These are phyloP conservation scores for Pythium vanterpoolii DNA, from an alignment of 352 stramenopile genomes.

Conservation along the genomic window DNA sequence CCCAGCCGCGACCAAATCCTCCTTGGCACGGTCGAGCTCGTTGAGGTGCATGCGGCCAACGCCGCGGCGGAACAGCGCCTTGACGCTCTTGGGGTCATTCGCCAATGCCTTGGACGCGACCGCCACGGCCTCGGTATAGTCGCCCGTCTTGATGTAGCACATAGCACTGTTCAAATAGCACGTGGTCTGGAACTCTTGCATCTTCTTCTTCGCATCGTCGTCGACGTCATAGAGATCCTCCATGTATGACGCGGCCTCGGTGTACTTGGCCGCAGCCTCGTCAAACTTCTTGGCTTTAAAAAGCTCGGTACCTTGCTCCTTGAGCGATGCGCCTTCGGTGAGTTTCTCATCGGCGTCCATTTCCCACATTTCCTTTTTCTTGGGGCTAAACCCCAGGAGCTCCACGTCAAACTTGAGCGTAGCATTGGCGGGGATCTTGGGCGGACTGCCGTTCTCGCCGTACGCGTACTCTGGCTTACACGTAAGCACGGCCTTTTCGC, in stretches of 20 bases:
- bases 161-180: constrained; percentile 93
- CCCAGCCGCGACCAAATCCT: constrained; percentile 78
- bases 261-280: constrained; percentile 86
- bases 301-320: constrained; percentile 89
- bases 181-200: constrained; percentile 88
- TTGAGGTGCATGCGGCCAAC: constrained; percentile 83
- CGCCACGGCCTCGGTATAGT: constrained; percentile 88
- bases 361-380: constrained; percentile 95
- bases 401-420: constrained; percentile 97
- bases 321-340: constrained; percentile 81
- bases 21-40: constrained; percentile 84
- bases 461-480: constrained; percentile 94
- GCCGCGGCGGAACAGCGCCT: constrained; percentile 83
- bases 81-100: constrained; percentile 79
- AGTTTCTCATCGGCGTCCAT: constrained; percentile 86
- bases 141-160: constrained; percentile 91
- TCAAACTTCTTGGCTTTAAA: constrained; percentile 90
- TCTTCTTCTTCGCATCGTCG: constrained; percentile 81
- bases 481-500: constrained; percentile 93
- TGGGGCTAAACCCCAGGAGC: constrained; percentile 92
- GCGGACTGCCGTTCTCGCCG: constrained; percentile 84
- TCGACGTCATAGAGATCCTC: constrained; percentile 85
- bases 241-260: constrained; percentile 73
- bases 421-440: constrained; percentile 93
- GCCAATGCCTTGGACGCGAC: constrained; percentile 77